Percentiles rank a stretch among this genome's conserved stretches.
These are phyloP conservation scores for Singerocomus inundabilis DNA, from an alignment of 1,284 basidiomycete species.

Conservation along the genomic window DNA sequence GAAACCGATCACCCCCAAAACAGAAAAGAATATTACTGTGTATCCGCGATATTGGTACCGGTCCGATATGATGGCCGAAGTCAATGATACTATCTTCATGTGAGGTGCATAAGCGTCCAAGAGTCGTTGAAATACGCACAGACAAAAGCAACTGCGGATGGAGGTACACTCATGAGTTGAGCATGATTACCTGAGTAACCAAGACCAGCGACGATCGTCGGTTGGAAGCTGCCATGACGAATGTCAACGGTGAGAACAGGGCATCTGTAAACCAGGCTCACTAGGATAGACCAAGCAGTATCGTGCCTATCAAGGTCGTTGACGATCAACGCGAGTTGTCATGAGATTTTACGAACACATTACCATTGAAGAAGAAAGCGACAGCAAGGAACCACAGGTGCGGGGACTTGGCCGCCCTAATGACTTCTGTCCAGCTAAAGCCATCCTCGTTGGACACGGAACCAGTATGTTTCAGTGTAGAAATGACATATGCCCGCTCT, in stretches of 20 bases:
- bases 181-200: constrained; percentile 45
- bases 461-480: constrained; percentile 30
- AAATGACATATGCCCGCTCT: constrained; percentile 41
- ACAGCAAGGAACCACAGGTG: constrained; percentile 32
- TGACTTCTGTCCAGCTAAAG: constrained; percentile 40
- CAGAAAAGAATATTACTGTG: constrained; percentile 36
- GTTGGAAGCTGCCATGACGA: constrained; percentile 43
- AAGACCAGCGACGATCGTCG: constrained; percentile 47
- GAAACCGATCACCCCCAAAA: constrained; percentile 45
- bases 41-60: constrained; percentile 45
- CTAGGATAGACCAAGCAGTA: constrained; percentile 39
- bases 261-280: constrained; percentile 6
- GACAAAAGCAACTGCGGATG: constrained; percentile 43
- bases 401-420: constrained; percentile 37
- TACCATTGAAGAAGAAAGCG: constrained; percentile 31
- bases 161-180: constrained; percentile 51
- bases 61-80: constrained; percentile 43
- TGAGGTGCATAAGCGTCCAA: background rate
- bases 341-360: background rate
- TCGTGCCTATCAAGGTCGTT: constrained; percentile 34
- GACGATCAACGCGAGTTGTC: background rate
- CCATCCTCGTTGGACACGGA: constrained; percentile 34
- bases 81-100: constrained; percentile 35
- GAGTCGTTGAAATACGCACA: constrained; percentile 26
- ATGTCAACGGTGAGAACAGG: constrained; percentile 3